Evolutionary conservation across 176 grass and related monocot genomes (phyloP), one percentile per base, ranked within the genome.

Genomic region (Poa annua): DNA sequence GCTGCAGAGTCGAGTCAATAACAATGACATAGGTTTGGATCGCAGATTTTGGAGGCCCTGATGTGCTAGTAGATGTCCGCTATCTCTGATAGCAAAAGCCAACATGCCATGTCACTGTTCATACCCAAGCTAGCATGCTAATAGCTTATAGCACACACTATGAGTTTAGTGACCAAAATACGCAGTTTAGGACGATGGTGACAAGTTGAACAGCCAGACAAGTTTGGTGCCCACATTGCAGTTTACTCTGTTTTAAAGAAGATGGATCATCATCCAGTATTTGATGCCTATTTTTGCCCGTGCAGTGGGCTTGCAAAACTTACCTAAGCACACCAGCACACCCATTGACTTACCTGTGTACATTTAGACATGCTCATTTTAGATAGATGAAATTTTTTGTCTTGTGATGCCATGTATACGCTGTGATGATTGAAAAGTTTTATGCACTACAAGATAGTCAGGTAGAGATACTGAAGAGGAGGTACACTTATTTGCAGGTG

Each of bases 401-500:
- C 35, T 36, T 75, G 11, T 38, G 17, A 51, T 51, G 25, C 15
- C 20, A 64, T 34, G 36, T 64, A n/a, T 56, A n/a, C 6, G 6
- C 1, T 57, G 20, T 68, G 35, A 68, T 68, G 34, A 68, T 42
- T 11, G 2, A 21, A 10, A 48, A 22, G 13, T 47, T 41, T 21
- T 71, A 12, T 32, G n/a, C n/a, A 47, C 20, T 29, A 36, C 49
- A 7, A 10, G 41, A 42, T 42, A 42, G 41, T 2, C 6, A 66
- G 61, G 20, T 78, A 59, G 55, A 51, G 26, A 39, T 60, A 24
- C 44, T 62, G 44, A 71, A 11, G 71, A 68, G 4, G 1, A 49
- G 66, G 20, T 63, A 51, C 24, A 60, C 49, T 53, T 70, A 24
- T 78, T 83, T 88, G 69, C 80, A 98, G 96, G 91, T 98, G 67